phyloP scores from a whole-genome alignment of 768 basidiomycete genomes.

The Thelephora aurantiotincta region DNA sequence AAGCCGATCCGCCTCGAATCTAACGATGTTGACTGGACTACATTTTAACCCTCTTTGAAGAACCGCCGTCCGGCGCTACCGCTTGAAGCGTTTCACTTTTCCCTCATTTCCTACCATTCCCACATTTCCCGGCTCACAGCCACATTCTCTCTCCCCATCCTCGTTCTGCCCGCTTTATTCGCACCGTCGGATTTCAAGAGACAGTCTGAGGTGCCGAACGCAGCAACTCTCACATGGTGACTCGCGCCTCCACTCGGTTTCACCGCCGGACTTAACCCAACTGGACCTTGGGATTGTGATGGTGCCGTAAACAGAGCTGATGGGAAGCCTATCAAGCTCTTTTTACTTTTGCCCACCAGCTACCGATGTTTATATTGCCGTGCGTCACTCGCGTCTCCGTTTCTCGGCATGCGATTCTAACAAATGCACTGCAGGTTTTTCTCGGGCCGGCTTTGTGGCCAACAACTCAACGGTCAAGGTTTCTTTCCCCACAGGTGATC shows the following conservation, averaged over 20 bases:
- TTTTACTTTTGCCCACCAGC: slow-evolving; percentile 55
- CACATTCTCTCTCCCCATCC: no score
- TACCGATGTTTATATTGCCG: slow-evolving; percentile 34
- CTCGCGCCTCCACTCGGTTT: slow-evolving; percentile 52
- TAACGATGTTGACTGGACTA: no score
- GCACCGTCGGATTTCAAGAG: no score
- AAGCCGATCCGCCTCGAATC: no score
- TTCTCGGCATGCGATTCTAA: not conserved
- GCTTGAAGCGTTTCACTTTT: no score
- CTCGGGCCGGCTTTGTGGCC: not conserved
- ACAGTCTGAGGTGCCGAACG: not conserved
- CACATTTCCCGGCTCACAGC: no score
- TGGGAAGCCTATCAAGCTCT: slow-evolving; percentile 41
- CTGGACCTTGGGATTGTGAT: slow-evolving; percentile 60
- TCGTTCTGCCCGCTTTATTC: no score
- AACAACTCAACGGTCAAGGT: slow-evolving; percentile 30
- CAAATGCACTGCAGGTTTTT: slow-evolving; percentile 1
- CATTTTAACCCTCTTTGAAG: no score
- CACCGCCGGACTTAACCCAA: slow-evolving; percentile 41
- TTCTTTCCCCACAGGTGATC: slow-evolving; percentile 49
- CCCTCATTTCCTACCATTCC: no score
- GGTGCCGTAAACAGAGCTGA: slow-evolving; percentile 42
- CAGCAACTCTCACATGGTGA: slow-evolving; percentile 14
- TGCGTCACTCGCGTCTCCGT: slow-evolving; percentile 10
- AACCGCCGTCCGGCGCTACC: no score